phyloP scores from a whole-genome alignment of 306 rosid genomes.

The Vigna reflexopilosa region DNA sequence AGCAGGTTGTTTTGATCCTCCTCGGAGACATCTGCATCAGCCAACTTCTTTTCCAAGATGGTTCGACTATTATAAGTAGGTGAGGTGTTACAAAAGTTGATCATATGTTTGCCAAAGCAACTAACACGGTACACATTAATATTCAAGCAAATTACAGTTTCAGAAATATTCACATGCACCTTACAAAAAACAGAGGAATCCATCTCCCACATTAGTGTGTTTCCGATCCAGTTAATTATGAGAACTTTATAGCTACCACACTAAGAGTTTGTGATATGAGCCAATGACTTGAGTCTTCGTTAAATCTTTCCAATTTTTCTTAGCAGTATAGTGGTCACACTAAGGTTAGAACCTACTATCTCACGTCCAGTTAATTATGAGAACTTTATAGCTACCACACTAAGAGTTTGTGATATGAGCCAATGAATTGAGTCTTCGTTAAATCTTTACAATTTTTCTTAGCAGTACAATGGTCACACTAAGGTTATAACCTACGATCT shows the following conservation, averaged over 20 bases:
- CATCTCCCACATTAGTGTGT: constrained; percentile 6
- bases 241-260: constrained; percentile 7
- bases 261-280: constrained; percentile 3
- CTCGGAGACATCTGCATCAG: constrained; percentile 97
- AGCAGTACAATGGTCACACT: too few species aligned
- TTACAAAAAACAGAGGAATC: constrained; percentile 15
- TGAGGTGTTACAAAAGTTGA: constrained; percentile 23
- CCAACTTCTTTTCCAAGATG: constrained; percentile 89
- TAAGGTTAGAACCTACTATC: too few species aligned
- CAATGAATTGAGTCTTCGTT: constrained; percentile 20
- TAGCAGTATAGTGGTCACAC: too few species aligned
- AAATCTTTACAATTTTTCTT: not conserved
- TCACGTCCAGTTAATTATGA: not conserved
- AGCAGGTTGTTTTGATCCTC: constrained; percentile 96
- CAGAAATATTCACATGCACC: constrained; percentile 37
- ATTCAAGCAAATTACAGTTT: constrained; percentile 40
- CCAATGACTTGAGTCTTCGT: constrained; percentile 21
- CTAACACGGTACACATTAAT: constrained; percentile 22
- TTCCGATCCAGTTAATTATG: not conserved
- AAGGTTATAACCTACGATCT: too few species aligned
- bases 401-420: constrained; percentile 6
- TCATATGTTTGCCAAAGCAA: constrained; percentile 15
- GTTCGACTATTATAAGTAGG: constrained; percentile 65
- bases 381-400: constrained; percentile 10
- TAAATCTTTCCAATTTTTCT: not conserved